Evolutionary conservation across 2,329 filamentous ascomycete species (phyloP).

Genomic region (Ceratocystis ficicola): DNA sequence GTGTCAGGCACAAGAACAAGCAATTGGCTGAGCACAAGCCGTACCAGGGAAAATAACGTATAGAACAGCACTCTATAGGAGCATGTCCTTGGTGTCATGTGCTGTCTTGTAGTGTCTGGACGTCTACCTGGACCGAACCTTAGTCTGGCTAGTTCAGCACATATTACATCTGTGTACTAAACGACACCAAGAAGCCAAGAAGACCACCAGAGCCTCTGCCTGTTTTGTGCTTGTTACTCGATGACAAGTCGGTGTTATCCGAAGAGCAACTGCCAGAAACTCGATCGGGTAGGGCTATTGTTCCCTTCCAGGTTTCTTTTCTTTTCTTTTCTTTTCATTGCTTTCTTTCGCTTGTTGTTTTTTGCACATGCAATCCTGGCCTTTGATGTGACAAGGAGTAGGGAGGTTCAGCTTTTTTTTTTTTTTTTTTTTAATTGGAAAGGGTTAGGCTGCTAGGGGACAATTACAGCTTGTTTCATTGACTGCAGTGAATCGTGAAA

Average conservation of each 20-base stretch:
- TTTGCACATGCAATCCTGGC: too few species aligned
- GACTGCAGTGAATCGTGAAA: too few species aligned
- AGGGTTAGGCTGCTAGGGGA: too few species aligned
- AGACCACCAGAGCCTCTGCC: neutral
- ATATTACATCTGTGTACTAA: constrained; percentile 4
- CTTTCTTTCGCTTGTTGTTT: too few species aligned
- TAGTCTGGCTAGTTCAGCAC: neutral
- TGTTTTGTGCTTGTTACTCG: neutral
- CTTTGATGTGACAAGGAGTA: too few species aligned
- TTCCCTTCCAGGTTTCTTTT: neutral
- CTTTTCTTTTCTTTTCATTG: neutral
- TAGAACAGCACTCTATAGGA: neutral
- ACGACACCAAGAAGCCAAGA: neutral
- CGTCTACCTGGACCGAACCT: neutral
- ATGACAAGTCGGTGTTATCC: constrained; percentile 11
- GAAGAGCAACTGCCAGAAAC: constrained; percentile 3
- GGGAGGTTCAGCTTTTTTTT: too few species aligned
- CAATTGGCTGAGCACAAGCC: neutral
- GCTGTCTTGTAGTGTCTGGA: neutral
- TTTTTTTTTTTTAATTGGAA: too few species aligned
- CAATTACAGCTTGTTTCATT: too few species aligned
- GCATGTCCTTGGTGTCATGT: neutral
- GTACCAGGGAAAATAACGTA: too few species aligned
- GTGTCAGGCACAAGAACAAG: neutral
- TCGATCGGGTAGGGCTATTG: constrained; percentile 2